Base-by-base conservation (phyloP, 495 filamentous ascomycete genomes). In the Aspergillus ostianus region DNA sequence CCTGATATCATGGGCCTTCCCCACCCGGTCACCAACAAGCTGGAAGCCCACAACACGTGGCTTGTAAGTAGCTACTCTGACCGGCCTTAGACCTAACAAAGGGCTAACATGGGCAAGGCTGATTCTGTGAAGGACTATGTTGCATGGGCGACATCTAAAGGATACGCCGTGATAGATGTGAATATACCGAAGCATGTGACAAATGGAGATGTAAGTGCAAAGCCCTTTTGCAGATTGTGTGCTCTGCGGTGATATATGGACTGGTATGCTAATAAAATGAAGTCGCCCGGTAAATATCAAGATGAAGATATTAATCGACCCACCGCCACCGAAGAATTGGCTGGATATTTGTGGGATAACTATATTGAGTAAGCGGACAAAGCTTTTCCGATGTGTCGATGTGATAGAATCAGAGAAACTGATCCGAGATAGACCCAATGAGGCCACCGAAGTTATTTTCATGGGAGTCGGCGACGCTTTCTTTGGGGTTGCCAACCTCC, bases 261-360 rank as follows among this genome's bases (percentile, higher is more conserved):
- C n/a, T n/a, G 4, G 2, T 41, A 4, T 51, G 21, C 15, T 55
- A 10, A 10, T 19, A 19, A 27, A 7, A 41, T 23, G 60, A 23
- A 75, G 53, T 56, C 64, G 15, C 61, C 69, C 41, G 67, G 63
- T 13, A 66, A 67, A 59, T 75, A 73, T 53, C 67, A 84, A 55
- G 75, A 80, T 0, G 73, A 78, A 17, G 75, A 79, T 51, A 68
- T 67, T 23, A 72, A 73, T 41, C 73, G 77, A 9, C 69, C 76
- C 3, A 73, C 68, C 47, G 83, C 86, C 47, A 87, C 87, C 0
- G 83, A 88, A 56, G 89, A 94, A 61, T 73, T 98, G 8, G 87
- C 91, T 18, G 84, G 83, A 55, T 98, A 96, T 65, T 70, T 98
- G 32, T 98, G 95, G 95, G 93, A 98, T 64, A 98, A 98, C 67